Evolutionary conservation across 2,329 filamentous ascomycete species (phyloP).

Genomic region (Cyclaneusma minus): DNA sequence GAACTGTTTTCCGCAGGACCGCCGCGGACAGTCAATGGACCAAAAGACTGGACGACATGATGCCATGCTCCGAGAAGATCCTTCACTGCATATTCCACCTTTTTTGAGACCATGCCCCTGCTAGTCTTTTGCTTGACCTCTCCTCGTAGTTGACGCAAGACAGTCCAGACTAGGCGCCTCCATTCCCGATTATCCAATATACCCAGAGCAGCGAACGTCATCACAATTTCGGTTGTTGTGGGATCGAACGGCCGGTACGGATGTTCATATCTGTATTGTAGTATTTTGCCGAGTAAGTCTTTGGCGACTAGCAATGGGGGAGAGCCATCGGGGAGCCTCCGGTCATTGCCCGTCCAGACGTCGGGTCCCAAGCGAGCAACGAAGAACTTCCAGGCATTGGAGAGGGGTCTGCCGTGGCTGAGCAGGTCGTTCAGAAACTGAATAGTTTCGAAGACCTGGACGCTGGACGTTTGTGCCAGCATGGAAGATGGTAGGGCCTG

Average conservation of each 20-base stretch:
- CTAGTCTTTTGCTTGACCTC: too few relatives aligned
- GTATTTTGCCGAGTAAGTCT: constrained; percentile 9
- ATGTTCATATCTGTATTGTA: constrained; percentile 8
- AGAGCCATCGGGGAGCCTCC: constrained; percentile 6
- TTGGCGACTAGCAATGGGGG: constrained; percentile 7
- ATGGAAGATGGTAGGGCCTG: constrained; percentile 2
- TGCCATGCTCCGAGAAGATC: constrained; percentile 17
- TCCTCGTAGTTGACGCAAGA: not conserved
- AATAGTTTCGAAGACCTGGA: constrained; percentile 14
- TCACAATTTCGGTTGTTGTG: constrained; percentile 13
- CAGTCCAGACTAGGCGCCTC: constrained; percentile 3
- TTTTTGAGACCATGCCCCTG: too few relatives aligned
- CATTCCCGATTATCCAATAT: constrained; percentile 12
- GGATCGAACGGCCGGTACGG: constrained; percentile 12
- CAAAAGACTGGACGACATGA: too few relatives aligned
- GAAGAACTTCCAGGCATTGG: constrained; percentile 17
- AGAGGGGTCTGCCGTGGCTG: constrained; percentile 5
- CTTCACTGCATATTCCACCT: constrained; percentile 1
- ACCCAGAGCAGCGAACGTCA: constrained; percentile 11
- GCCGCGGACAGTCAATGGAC: too few relatives aligned
- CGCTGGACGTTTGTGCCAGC: constrained; percentile 3
- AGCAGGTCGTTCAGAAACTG: constrained; percentile 15
- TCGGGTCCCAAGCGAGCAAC: constrained; percentile 16
- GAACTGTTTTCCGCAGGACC: constrained; percentile 1
- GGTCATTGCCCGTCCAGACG: constrained; percentile 5